Conservation (phyloP, 2,329 filamentous ascomycete species). For the Aspergillus aculeatus region DNA sequence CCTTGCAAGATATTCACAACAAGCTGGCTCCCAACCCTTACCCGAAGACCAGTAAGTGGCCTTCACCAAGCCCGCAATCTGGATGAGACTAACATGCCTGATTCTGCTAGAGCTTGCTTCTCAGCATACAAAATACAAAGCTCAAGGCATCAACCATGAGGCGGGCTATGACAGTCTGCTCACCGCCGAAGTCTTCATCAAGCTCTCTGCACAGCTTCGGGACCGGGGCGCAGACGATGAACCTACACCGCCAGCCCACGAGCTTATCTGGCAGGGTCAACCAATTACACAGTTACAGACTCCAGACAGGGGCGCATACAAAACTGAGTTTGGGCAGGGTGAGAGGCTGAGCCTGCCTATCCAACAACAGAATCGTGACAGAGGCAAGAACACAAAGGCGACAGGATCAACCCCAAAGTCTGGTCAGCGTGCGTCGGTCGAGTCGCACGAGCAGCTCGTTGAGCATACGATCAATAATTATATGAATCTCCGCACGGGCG, state of each 20-base stretch:
- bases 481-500: conserved; percentile 1
- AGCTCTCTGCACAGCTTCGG: conserved; percentile 54
- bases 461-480: background rate
- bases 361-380: too few relatives aligned
- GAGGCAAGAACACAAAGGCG: too few relatives aligned
- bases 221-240: conserved; percentile 27
- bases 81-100: background rate
- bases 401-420: too few relatives aligned
- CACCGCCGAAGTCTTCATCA: conserved; percentile 59
- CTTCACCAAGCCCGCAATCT: background rate
- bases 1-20: conserved; percentile 31
- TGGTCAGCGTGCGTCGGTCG: background rate
- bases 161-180: conserved; percentile 64
- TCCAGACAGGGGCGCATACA: too few relatives aligned
- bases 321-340: too few relatives aligned
- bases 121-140: conserved; percentile 32
- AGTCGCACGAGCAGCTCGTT: background rate
- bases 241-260: background rate
- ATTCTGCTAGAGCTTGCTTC: conserved; percentile 29
- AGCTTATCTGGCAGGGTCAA: too few relatives aligned
- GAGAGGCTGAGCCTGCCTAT: too few relatives aligned
- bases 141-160: conserved; percentile 48
- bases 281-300: too few relatives aligned
- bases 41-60: conserved; percentile 33
- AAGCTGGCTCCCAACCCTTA: conserved; percentile 23